Conservation (phyloP, 2,329 filamentous ascomycete species). For the Ceratocystiopsis sp. region DNA sequence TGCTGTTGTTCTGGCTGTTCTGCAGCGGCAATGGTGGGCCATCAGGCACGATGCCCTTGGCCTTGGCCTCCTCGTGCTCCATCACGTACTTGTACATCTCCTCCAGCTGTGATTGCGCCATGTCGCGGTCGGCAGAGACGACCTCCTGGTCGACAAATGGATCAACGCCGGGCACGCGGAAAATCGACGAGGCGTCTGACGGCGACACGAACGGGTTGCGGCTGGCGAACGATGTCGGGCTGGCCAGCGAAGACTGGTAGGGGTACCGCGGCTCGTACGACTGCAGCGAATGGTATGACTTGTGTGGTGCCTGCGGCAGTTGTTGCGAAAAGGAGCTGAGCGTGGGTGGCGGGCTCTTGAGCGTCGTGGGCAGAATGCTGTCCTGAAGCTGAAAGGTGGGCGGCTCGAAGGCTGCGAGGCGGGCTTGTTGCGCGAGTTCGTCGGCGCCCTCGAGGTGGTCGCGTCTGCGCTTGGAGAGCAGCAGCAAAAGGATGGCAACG, state of each 20-base stretch:
- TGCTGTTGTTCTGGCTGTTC: conserved; percentile 3
- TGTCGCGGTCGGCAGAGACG: conserved; percentile 54
- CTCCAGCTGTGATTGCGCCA: conserved; percentile 70
- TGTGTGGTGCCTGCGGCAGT: too few relatives aligned
- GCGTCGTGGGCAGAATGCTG: conserved; percentile 13
- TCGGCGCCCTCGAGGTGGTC: conserved; percentile 34
- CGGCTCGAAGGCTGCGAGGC: conserved; percentile 2
- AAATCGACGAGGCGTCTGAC: conserved; percentile 27
- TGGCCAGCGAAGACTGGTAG: neutral
- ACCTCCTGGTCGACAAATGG: conserved; percentile 61
- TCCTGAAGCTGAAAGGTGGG: conserved; percentile 12
- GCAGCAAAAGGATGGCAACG: conserved; percentile 48
- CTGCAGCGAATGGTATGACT: too few relatives aligned
- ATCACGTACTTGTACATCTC: conserved; percentile 83
- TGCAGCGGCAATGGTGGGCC: conserved; percentile 20
- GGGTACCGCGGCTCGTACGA: neutral
- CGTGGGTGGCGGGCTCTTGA: conserved; percentile 15
- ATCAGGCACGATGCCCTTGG: conserved; percentile 33
- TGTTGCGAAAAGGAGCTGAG: neutral
- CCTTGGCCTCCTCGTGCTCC: conserved; percentile 63
- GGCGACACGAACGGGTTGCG: conserved; percentile 26
- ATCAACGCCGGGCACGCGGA: conserved; percentile 41
- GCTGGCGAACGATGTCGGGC: neutral
- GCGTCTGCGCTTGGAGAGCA: conserved; percentile 39
- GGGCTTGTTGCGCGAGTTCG: conserved; percentile 24